phyloP scores from a whole-genome alignment of 2,329 filamentous ascomycete species.

The Curvularia eragrostidis region DNA sequence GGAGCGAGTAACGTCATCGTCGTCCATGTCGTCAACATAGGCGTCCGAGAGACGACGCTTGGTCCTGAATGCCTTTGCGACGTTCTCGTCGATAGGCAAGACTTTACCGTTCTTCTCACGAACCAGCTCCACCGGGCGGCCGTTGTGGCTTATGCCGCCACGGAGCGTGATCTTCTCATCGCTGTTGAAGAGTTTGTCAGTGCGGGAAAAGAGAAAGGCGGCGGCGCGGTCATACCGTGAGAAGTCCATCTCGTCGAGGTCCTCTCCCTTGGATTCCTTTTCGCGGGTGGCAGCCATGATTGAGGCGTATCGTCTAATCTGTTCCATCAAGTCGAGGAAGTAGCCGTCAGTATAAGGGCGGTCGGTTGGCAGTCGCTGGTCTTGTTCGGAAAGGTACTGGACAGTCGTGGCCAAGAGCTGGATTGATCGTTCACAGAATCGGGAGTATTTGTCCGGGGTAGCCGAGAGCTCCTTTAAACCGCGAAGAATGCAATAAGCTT shows the following conservation, averaged over 20 bases:
- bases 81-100: slow-evolving; percentile 71
- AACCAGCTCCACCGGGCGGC: slow-evolving; percentile 82
- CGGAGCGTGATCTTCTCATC: slow-evolving; percentile 79
- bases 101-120: slow-evolving; percentile 80
- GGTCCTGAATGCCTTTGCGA: slow-evolving; percentile 65
- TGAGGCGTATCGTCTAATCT: slow-evolving; percentile 87
- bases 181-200: slow-evolving; percentile 49
- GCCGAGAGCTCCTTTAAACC: slow-evolving; percentile 73
- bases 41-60: slow-evolving; percentile 59
- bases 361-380: slow-evolving; percentile 83
- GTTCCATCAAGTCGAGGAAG: slow-evolving; percentile 93
- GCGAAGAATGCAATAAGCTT: slow-evolving; percentile 68
- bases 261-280: slow-evolving; percentile 65
- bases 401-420: slow-evolving; percentile 89
- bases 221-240: slow-evolving; percentile 50
- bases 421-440: slow-evolving; percentile 90
- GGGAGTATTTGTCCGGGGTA: slow-evolving; percentile 77
- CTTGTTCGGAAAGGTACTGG: slow-evolving; percentile 81
- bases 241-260: slow-evolving; percentile 59
- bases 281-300: slow-evolving; percentile 79
- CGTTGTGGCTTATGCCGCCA: slow-evolving; percentile 81
- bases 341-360: slow-evolving; percentile 94
- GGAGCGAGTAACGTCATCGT: slow-evolving; percentile 83
- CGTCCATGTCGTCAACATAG: slow-evolving; percentile 68
- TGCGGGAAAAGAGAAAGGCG: slow-evolving; percentile 31